Evolutionary conservation across 495 filamentous ascomycete genomes (phyloP).

Genomic region (Penicillium odoratum): DNA sequence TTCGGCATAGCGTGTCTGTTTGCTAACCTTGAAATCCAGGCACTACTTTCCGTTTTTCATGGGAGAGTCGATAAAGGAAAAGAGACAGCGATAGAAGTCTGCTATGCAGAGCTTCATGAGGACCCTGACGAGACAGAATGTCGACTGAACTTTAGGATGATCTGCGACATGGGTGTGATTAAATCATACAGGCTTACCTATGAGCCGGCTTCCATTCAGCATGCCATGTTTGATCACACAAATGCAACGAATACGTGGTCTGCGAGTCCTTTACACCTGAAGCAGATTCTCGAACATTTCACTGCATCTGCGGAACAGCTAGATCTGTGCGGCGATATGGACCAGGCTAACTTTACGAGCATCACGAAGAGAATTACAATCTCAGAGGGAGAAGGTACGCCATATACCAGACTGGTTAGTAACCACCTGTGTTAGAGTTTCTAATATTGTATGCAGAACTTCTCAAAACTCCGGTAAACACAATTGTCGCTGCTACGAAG

Average conservation of each 20-base stretch:
- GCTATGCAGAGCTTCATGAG: constrained; percentile 82
- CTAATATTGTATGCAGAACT: constrained; percentile 57
- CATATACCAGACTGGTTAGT: background rate
- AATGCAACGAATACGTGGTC: constrained; percentile 74
- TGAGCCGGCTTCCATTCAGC: constrained; percentile 75
- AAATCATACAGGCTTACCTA: constrained; percentile 93
- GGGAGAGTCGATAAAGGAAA: constrained; percentile 66
- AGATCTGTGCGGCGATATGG: constrained; percentile 76
- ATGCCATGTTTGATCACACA: constrained; percentile 80
- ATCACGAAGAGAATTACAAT: constrained; percentile 89
- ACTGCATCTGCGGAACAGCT: constrained; percentile 87
- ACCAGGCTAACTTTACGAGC: constrained; percentile 78
- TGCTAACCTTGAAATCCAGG: constrained; percentile 39
- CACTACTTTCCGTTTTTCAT: constrained; percentile 74
- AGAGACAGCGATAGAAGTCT: constrained; percentile 79
- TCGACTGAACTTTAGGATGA: constrained; percentile 75
- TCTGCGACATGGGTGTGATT: constrained; percentile 86
- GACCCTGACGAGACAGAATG: constrained; percentile 69
- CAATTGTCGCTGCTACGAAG: constrained; percentile 82
- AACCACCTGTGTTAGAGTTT: background rate
- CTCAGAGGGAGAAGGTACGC: constrained; percentile 72
- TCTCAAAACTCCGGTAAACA: constrained; percentile 91
- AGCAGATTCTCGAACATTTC: constrained; percentile 89
- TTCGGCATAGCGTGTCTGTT: background rate
- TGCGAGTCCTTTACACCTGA: constrained; percentile 70